phyloP scores from a whole-genome alignment of 2,329 filamentous ascomycete genomes.

The Didymosphaeria variabile region DNA sequence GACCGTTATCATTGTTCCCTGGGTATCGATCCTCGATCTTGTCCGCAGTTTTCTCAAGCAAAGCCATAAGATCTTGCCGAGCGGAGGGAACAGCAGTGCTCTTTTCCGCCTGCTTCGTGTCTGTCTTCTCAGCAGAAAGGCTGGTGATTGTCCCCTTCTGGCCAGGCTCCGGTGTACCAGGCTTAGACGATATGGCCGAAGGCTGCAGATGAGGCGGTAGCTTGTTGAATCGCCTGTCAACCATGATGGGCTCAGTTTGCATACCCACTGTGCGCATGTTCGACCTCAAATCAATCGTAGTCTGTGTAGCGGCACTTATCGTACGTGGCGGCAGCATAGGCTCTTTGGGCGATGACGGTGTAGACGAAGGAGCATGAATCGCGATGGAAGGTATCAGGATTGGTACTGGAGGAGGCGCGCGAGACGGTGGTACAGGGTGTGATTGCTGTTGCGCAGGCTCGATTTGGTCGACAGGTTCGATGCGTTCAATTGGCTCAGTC shows the following conservation, averaged over 20 bases:
- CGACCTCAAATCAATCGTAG: slow-evolving; percentile 62
- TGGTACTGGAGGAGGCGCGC: slow-evolving; percentile 48
- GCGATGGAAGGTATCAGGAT: slow-evolving; percentile 82
- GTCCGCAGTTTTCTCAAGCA: slow-evolving; percentile 40
- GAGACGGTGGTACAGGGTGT: slow-evolving; percentile 40
- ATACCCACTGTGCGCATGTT: slow-evolving; percentile 66
- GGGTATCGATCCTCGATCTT: slow-evolving; percentile 72
- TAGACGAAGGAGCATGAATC: slow-evolving; percentile 86
- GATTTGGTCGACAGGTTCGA: slow-evolving; percentile 43
- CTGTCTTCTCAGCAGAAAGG: slow-evolving; percentile 25
- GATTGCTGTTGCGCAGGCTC: slow-evolving; percentile 16
- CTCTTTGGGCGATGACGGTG: slow-evolving; percentile 77
- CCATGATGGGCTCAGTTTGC: slow-evolving; percentile 91
- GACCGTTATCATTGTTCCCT: slow-evolving; percentile 82
- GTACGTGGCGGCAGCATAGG: slow-evolving; percentile 81
- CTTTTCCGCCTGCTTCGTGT: slow-evolving; percentile 28
- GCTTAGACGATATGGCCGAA: slow-evolving; percentile 71
- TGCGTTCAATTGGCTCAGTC: slow-evolving; percentile 55
- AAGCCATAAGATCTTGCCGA: slow-evolving; percentile 41
- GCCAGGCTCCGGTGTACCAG: slow-evolving; percentile 50
- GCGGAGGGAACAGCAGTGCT: slow-evolving; percentile 28
- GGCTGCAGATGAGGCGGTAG: slow-evolving; percentile 82
- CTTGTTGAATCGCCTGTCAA: slow-evolving; percentile 78
- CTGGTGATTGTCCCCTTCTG: slow-evolving; percentile 18
- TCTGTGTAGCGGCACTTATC: slow-evolving; percentile 86